Conservation (phyloP, 495 filamentous ascomycete genomes). For the Penicillium daleae region DNA sequence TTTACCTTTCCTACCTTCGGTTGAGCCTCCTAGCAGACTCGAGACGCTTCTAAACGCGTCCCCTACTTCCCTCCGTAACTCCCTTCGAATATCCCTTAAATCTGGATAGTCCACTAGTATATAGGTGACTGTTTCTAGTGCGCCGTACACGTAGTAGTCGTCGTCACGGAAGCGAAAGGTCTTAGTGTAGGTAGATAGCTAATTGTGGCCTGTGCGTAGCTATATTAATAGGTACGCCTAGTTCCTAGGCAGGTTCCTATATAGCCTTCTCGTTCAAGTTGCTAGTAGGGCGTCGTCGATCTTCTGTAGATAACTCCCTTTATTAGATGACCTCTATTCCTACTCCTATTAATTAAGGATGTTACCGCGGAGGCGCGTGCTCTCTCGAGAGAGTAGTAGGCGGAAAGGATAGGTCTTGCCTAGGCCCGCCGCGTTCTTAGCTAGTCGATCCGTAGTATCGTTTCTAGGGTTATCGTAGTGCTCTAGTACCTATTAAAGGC, state of each 20-base stretch:
- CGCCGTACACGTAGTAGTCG: background rate
- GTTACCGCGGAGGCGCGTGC: background rate
- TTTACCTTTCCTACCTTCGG: background rate
- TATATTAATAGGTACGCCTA: background rate
- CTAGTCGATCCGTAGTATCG: background rate
- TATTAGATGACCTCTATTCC: background rate
- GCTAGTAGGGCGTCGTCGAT: background rate
- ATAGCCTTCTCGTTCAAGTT: background rate
- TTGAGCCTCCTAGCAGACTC: background rate
- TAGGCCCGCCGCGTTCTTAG: background rate
- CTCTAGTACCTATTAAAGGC: slow-evolving; percentile 22
- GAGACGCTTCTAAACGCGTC: background rate
- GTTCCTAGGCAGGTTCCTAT: background rate
- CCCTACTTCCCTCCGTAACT: background rate
- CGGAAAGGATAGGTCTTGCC: background rate
- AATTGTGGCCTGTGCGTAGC: background rate
- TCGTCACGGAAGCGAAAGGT: background rate
- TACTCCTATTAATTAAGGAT: background rate
- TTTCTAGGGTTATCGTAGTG: background rate
- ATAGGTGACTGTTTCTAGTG: background rate
- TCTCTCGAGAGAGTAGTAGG: background rate
- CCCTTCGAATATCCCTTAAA: background rate
- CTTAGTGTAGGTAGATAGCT: background rate
- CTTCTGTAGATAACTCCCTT: background rate
- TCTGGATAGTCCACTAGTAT: background rate